Base-by-base conservation (phyloP, 768 basidiomycete genomes). In the Boletus patriciae region DNA sequence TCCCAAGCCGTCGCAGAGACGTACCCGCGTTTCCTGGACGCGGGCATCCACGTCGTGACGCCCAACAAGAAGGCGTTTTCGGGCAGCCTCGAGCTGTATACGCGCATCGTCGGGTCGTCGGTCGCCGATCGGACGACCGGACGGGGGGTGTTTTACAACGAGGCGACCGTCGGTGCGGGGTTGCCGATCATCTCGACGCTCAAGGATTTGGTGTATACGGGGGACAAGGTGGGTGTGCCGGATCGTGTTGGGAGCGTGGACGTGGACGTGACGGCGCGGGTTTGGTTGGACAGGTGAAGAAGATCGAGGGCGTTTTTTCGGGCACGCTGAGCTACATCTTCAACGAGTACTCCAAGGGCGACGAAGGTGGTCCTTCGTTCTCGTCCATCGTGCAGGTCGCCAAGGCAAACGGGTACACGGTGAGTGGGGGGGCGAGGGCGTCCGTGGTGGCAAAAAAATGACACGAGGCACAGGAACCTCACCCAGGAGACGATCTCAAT, bases 281-380 rank as follows among this genome's bases (percentile, higher is more conserved):
- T 49, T 33, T 23, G 46, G 19, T 43, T 46, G 43, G 46, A 25
- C 58, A 91, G 88, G 77, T 96, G 59, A 76, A 80, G 65, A 96
- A 92, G 78, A 92, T 98, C 62, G 97, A 99, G 73, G 97, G 97
- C 38, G 97, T 98, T 21, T 92, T 99, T 73, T 94, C 92, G 6
- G 97, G 97, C 10, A 99, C 97, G 3, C 85, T 99, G 80, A 93
- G 90, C 70, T 99, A 98, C 77, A 98, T 99, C 76, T 99, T 99
- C 82, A 98, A 98, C 76, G 86, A 94, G 92, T 94, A 76, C 87
- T 73, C 91, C 3, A 87, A 84, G 5, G 85, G 83, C 2, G 79
- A 81, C 45, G 75, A 84, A 6, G 81, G 82, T 47, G 88, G 88
- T 0, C 86, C 87, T 1, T 76, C 77, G 29, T 98, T 99, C 76